A percentile compares a stretch with the other conserved stretches of the same genome.
phyloP scores from a whole-genome alignment of 768 basidiomycete species.

The Amanita molliuscula region DNA sequence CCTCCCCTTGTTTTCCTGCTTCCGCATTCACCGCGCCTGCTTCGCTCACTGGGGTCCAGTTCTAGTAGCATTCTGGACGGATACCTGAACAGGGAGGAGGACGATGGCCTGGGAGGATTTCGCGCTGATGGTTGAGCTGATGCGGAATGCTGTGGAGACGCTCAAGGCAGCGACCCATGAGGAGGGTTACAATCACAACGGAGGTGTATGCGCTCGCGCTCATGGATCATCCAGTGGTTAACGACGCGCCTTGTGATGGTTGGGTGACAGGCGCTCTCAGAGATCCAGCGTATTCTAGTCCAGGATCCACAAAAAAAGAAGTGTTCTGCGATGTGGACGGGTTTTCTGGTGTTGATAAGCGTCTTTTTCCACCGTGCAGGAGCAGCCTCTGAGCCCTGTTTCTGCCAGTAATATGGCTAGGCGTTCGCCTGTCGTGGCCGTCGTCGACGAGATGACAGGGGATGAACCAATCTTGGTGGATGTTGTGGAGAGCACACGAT shows the following conservation, averaged over 20 bases:
- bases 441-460: slow-evolving; percentile 15
- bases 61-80: slow-evolving; percentile 3
- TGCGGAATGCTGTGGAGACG: slow-evolving; percentile 60
- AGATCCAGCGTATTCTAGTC: slow-evolving; percentile 58
- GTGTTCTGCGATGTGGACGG: slow-evolving; percentile 79
- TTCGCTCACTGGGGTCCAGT: neutral
- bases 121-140: slow-evolving; percentile 56
- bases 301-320: slow-evolving; percentile 56
- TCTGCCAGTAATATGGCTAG: neutral
- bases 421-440: slow-evolving; percentile 7
- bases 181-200: slow-evolving; percentile 19
- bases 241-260: neutral
- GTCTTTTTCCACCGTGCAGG: slow-evolving; percentile 52
- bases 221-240: no score
- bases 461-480: slow-evolving; percentile 22
- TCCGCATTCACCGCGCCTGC: slow-evolving; percentile 11
- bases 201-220: slow-evolving; percentile 25
- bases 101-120: slow-evolving; percentile 54
- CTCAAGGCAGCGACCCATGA: slow-evolving; percentile 48
- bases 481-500: slow-evolving; percentile 41
- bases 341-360: slow-evolving; percentile 64
- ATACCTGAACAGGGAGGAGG: slow-evolving; percentile 18
- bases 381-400: slow-evolving; percentile 14
- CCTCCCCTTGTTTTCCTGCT: neutral
- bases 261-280: slow-evolving; percentile 44